Conservation (phyloP, 2,329 filamentous ascomycete species). For the Botrytis medusae region DNA sequence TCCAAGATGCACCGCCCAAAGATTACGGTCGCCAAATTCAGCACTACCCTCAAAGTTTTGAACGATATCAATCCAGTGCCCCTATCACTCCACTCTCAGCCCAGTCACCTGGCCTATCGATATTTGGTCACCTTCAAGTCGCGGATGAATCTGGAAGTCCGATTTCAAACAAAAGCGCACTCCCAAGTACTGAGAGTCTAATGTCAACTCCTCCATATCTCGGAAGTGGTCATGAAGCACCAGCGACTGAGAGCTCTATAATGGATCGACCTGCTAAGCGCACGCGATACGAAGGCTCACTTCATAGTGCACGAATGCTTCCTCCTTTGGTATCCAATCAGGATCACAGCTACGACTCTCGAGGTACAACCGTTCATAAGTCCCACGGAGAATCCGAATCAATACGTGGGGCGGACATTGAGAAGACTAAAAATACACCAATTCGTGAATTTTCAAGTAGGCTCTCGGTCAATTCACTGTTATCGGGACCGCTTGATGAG, state of each 20-base stretch:
- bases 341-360: background rate
- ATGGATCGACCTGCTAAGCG: slow-evolving; percentile 31
- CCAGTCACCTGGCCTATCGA: slow-evolving; percentile 20
- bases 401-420: background rate
- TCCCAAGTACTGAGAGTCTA: slow-evolving; percentile 27
- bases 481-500: slow-evolving; percentile 50
- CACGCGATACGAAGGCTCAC: slow-evolving; percentile 26
- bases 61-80: slow-evolving; percentile 28
- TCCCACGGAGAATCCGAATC: background rate
- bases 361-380: background rate
- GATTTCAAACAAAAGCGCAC: slow-evolving; percentile 24
- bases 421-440: background rate
- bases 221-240: slow-evolving; percentile 22
- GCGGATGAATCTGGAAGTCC: slow-evolving; percentile 30
- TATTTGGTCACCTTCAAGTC: slow-evolving; percentile 22
- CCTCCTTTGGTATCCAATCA: background rate
- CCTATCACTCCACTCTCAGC: slow-evolving; percentile 20
- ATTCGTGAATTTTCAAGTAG: slow-evolving; percentile 47
- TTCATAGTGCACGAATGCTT: background rate
- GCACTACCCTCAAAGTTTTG: slow-evolving; percentile 32
- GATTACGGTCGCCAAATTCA: slow-evolving; percentile 17
- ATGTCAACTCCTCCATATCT: slow-evolving; percentile 26
- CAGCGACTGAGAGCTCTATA: background rate
- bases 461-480: slow-evolving; percentile 64
- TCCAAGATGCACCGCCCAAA: slow-evolving; percentile 5